Base-by-base conservation (phyloP, 306 rosid genomes). In the Trifolium fragiferum region DNA sequence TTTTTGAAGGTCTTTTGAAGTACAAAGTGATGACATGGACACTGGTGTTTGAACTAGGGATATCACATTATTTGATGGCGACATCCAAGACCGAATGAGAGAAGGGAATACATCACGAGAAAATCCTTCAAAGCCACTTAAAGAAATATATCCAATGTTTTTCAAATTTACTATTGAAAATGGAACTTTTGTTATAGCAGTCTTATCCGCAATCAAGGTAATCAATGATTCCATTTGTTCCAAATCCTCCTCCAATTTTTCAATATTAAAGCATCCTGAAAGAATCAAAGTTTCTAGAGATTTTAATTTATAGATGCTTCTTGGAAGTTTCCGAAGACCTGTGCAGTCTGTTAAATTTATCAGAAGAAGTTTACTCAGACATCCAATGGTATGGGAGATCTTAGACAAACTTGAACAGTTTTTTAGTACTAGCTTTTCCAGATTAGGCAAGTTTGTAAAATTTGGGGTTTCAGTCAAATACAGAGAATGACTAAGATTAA, bases 61-160 rank as follows among this genome's bases (percentile, higher is more conserved):
- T 58, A 14, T 5, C 4, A 58, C 18, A 58, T 27, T 25, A 27
- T 58, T 58, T 27, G 65, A 1, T 58, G 38, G 65, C 0, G 65
- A 58, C 65, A 58, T 58, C 65, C 65, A 25, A 58, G 65, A 58
- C 40, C 18, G 11, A 58, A 58, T 27, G 38, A 58, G 5, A 58
- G 4, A 13, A 27, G 38, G 65, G 8, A 66, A 43, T 21, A 43
- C 71, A 43, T 66, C 37, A 2, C 55, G 55, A 0, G 71, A 21
- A 21, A 21, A 21, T 41, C 71, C 71, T 66, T 41, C 4, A 21
- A 43, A 43, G 37, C 55, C 71, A 3, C 20, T 1, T 7, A 66
- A 13, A 40, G 51, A 65, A 65, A 65, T 40, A 10, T 65, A 65
- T 20, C 18, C 70, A 65, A 65, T 65, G 33, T 19, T 66, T 66